Percentiles rank a stretch among this genome's conserved stretches.
Conservation (phyloP, 1,284 basidiomycete species). For the Trichosporon sp. region DNA sequence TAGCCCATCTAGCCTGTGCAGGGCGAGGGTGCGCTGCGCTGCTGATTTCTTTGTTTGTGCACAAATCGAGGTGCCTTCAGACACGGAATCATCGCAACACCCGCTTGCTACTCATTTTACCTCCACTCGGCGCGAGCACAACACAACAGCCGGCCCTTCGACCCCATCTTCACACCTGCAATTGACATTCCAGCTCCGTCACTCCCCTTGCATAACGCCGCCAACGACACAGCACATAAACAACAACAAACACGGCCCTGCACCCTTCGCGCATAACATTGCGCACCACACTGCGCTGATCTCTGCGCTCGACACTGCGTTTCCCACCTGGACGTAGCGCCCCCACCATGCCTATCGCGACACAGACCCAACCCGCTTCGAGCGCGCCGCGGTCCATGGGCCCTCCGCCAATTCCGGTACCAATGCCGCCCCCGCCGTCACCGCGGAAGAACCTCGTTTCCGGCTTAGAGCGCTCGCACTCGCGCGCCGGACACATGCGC, state of each 20-base stretch:
- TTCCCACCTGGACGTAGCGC: not conserved
- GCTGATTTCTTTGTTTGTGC: conserved; percentile 21
- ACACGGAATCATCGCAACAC: conserved; percentile 9
- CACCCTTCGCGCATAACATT: too few species aligned
- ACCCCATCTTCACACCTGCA: not conserved
- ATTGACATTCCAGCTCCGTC: not conserved
- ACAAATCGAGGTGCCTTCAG: conserved; percentile 1
- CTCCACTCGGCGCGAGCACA: conserved; percentile 2
- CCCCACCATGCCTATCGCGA: conserved; percentile 12
- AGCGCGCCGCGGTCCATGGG: not conserved
- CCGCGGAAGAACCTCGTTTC: conserved; percentile 10
- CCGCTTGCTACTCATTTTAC: conserved; percentile 6
- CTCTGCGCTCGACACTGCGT: not conserved
- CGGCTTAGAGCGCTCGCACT: conserved; percentile 26
- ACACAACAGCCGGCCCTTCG: not conserved
- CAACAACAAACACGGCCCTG: not conserved
- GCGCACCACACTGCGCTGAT: not conserved
- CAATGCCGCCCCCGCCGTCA: conserved; percentile 10
- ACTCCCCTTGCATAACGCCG: not conserved
- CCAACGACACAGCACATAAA: not conserved
- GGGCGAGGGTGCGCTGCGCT: not conserved
- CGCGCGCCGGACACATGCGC: conserved; percentile 20
- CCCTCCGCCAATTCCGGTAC: not conserved
- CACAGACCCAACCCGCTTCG: not conserved
- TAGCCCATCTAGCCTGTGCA: not conserved